A percentile compares a stretch with the other conserved stretches of the same genome.
Conservation (phyloP, 2,329 filamentous ascomycete species). For the Exserohilum rostratum region DNA sequence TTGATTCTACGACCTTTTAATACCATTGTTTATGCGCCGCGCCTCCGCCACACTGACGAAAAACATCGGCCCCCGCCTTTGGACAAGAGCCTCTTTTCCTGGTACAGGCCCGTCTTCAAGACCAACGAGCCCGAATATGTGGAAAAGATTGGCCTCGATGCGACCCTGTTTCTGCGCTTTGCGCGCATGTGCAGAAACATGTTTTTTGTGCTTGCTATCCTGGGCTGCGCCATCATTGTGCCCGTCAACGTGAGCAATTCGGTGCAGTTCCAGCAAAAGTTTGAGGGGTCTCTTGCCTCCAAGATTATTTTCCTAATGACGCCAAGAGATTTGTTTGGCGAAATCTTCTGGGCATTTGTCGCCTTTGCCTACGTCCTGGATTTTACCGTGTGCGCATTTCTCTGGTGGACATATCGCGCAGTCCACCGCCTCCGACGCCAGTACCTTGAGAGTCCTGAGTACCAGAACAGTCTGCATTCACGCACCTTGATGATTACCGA, state of each 20-base stretch:
- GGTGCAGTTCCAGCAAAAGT: slow-evolving; percentile 20
- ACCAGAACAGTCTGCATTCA: slow-evolving; percentile 85
- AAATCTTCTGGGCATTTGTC: slow-evolving; percentile 65
- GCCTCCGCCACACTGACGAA: slow-evolving; percentile 88
- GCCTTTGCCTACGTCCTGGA: slow-evolving; percentile 70
- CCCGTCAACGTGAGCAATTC: slow-evolving; percentile 70
- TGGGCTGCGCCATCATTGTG: slow-evolving; percentile 79
- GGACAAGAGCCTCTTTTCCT: slow-evolving; percentile 85
- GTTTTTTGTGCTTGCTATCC: slow-evolving; percentile 72
- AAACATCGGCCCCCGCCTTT: slow-evolving; percentile 87
- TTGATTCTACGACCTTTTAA: slow-evolving; percentile 91
- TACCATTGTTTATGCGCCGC: slow-evolving; percentile 90
- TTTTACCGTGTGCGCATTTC: slow-evolving; percentile 74
- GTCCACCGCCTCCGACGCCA: slow-evolving; percentile 72
- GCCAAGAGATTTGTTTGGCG: slow-evolving; percentile 56
- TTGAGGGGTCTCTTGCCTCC: slow-evolving; percentile 6
- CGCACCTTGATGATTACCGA: slow-evolving; percentile 74
- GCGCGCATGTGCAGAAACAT: slow-evolving; percentile 91
- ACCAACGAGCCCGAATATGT: slow-evolving; percentile 80
- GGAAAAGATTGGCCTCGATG: slow-evolving; percentile 87
- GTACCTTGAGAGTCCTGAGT: slow-evolving; percentile 87
- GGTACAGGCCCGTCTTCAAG: slow-evolving; percentile 78
- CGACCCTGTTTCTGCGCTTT: slow-evolving; percentile 87
- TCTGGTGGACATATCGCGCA: slow-evolving; percentile 89
- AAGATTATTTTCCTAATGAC: slow-evolving; percentile 38